Conservation (phyloP, 176 grass and related monocot species). For the Cenchrus americanus region DNA sequence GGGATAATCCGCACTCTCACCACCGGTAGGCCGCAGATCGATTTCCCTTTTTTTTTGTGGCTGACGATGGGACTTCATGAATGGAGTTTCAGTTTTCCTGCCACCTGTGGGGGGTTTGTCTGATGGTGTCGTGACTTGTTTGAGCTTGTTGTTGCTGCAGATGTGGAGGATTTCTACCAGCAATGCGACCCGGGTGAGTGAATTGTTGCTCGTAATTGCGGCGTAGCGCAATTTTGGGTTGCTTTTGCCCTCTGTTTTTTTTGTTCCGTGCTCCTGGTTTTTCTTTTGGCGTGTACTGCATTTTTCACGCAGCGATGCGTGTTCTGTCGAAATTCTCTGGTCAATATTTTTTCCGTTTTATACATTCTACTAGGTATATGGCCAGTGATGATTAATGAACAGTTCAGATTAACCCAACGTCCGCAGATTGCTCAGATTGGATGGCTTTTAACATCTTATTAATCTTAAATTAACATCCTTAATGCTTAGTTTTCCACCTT, state of each 20-base stretch:
- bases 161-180: conserved; percentile 92
- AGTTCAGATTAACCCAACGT: conserved; percentile 8
- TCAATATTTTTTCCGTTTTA: not conserved
- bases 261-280: not conserved
- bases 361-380: too few species aligned
- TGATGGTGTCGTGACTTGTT: conserved; percentile 32
- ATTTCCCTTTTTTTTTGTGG: not conserved
- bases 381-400: conserved; percentile 30
- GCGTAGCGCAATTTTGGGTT: not conserved
- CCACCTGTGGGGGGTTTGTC: not conserved
- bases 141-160: conserved; percentile 57
- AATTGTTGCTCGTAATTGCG: conserved; percentile 15
- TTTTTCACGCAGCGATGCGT: not conserved
- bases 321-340: not conserved
- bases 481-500: not conserved
- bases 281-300: not conserved
- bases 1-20: conserved; percentile 86
- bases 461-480: not conserved
- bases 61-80: not conserved
- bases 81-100: not conserved
- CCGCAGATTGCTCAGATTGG: not conserved
- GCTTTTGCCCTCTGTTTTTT: not conserved
- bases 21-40: conserved; percentile 54
- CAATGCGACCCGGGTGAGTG: conserved; percentile 95
- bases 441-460: not conserved